A percentile compares a stretch with the other conserved stretches of the same genome.
These are phyloP conservation scores for Neofusicoccum parvum DNA, from an alignment of 2,329 filamentous ascomycete species.

Conservation along the genomic window DNA sequence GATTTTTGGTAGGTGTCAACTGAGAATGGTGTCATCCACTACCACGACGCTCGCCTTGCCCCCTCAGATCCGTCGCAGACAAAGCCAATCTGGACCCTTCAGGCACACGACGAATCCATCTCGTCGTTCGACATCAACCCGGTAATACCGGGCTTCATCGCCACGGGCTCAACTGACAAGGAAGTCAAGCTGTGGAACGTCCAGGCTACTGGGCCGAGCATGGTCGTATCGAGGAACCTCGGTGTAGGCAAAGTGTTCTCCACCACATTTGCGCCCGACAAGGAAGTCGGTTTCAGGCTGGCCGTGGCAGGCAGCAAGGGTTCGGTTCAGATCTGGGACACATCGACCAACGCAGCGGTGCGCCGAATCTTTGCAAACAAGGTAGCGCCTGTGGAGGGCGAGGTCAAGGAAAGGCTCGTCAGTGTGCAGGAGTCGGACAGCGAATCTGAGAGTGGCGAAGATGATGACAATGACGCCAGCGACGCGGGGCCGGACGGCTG, in stretches of 20 bases:
- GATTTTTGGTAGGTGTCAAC: conserved; percentile 62
- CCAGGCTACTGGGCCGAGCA: conserved; percentile 73
- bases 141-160: conserved; percentile 87
- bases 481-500: conserved; percentile 39
- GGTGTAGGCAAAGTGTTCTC: conserved; percentile 96
- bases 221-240: conserved; percentile 89
- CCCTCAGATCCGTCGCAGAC: conserved; percentile 72
- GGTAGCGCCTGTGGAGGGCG: conserved; percentile 61
- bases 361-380: conserved; percentile 79
- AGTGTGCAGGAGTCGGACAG: conserved; percentile 68
- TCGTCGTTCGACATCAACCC: conserved; percentile 93
- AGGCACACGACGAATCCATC: conserved; percentile 91
- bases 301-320: conserved; percentile 95
- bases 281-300: conserved; percentile 87
- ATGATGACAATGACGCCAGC: conserved; percentile 41
- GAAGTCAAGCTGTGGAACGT: conserved; percentile 98
- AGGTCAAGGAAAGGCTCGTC: conserved; percentile 74
- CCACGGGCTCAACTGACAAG: conserved; percentile 90
- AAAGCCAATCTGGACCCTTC: conserved; percentile 90
- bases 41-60: conserved; percentile 80
- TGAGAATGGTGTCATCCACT: conserved; percentile 88
- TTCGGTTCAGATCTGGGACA: conserved; percentile 92
- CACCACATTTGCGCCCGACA: conserved; percentile 84
- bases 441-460: conserved; percentile 58
- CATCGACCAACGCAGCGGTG: conserved; percentile 86